A percentile compares a stretch with the other conserved stretches of the same genome.
These are phyloP conservation scores for Hippophae rhamnoides DNA, from an alignment of 306 rosid genomes.

Conservation along the genomic window DNA sequence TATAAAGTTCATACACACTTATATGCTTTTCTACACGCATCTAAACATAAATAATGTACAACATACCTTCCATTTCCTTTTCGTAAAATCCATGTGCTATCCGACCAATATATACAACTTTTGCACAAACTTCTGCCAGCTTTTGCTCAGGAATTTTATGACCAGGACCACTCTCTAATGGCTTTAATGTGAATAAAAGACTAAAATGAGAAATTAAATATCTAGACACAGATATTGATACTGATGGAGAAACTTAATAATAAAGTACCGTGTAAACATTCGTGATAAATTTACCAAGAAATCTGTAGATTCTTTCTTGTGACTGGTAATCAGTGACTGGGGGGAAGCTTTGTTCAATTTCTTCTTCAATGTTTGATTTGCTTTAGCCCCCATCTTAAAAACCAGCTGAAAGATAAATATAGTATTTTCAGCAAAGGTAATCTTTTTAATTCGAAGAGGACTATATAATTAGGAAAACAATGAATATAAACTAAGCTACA, in stretches of 20 bases:
- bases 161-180: constrained; percentile 66
- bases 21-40: background rate
- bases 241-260: too few relatives aligned
- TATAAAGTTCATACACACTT: background rate
- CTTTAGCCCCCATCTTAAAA: too few relatives aligned
- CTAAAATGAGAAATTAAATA: background rate
- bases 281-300: constrained; percentile 42
- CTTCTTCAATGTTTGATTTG: too few relatives aligned
- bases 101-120: constrained; percentile 52
- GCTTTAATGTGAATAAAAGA: constrained; percentile 23
- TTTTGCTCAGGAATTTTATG: constrained; percentile 35
- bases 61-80: constrained; percentile 79
- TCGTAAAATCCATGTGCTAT: constrained; percentile 77
- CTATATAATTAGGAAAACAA: too few relatives aligned
- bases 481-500: too few relatives aligned
- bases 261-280: background rate
- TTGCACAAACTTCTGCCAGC: constrained; percentile 33
- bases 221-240: background rate
- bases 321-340: background rate
- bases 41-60: background rate
- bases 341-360: too few relatives aligned
- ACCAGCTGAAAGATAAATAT: too few relatives aligned
- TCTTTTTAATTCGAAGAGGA: too few relatives aligned
- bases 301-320: constrained; percentile 37
- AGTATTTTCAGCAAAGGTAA: too few relatives aligned